Evolutionary conservation across 305 asterid species (phyloP).

Genomic region (Fraxinus greggii): DNA sequence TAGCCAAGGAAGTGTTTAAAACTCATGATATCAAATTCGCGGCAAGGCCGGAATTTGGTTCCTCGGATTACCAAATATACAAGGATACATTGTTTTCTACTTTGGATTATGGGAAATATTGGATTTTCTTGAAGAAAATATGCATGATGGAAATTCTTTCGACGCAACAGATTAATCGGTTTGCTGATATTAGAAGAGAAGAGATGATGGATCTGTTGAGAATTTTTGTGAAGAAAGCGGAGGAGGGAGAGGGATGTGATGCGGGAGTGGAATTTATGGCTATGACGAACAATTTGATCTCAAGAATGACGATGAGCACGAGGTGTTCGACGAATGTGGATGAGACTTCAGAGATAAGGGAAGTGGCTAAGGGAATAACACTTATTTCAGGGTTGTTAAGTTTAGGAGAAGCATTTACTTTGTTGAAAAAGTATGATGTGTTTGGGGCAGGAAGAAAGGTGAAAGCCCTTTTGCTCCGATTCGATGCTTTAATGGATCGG

Average conservation of each 20-base stretch:
- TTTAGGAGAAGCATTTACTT: slow-evolving; percentile 6
- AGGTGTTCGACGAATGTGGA: slow-evolving; percentile 38
- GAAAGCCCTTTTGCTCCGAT: slow-evolving; percentile 12
- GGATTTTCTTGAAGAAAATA: slow-evolving; percentile 35
- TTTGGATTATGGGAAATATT: slow-evolving; percentile 26
- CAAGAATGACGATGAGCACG: slow-evolving; percentile 44
- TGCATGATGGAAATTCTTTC: slow-evolving; percentile 30
- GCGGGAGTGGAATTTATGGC: slow-evolving; percentile 15
- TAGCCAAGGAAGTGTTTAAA: slow-evolving; percentile 20
- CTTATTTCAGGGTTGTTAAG: slow-evolving; percentile 9
- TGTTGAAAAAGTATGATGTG: slow-evolving; percentile 14
- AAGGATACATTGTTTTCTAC: slow-evolving; percentile 21
- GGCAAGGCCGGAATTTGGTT: slow-evolving; percentile 24
- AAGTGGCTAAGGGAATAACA: slow-evolving; percentile 22
- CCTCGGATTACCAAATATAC: slow-evolving; percentile 15
- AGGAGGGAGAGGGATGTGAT: neutral
- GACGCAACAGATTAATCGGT: slow-evolving; percentile 8
- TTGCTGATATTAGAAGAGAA: slow-evolving; percentile 22
- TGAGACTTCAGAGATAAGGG: slow-evolving; percentile 38
- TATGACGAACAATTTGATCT: slow-evolving; percentile 37
- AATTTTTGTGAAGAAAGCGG: neutral
- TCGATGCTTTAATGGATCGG: slow-evolving; percentile 22
- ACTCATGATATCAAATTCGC: slow-evolving; percentile 20
- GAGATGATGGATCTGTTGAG: slow-evolving; percentile 18
- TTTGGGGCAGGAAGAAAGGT: slow-evolving; percentile 24